These are phyloP conservation scores for Botrytis squamosa DNA, from an alignment of 2,329 filamentous ascomycete species.

Conservation along the genomic window DNA sequence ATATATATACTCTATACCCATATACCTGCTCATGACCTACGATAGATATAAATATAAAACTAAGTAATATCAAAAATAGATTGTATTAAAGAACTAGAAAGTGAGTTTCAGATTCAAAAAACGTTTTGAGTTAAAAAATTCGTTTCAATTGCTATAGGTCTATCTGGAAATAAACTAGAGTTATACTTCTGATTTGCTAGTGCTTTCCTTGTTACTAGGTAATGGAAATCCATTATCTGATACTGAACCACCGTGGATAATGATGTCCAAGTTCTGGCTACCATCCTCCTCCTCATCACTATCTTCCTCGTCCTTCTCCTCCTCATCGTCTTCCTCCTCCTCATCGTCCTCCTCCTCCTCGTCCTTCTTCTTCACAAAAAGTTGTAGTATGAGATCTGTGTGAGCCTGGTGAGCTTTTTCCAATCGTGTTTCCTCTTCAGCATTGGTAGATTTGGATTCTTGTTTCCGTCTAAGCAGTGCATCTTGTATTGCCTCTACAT, in stretches of 20 bases:
- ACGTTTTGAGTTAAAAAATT: too few species aligned
- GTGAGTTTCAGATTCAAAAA: too few species aligned
- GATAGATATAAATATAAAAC: too few species aligned
- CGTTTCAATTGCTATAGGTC: too few species aligned
- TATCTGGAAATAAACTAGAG: background rate
- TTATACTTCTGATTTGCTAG: slow-evolving; percentile 72
- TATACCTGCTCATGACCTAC: too few species aligned
- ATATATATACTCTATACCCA: too few species aligned
- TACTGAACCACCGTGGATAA: too few species aligned
- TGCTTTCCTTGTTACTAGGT: slow-evolving; percentile 58
- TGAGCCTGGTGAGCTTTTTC: background rate
- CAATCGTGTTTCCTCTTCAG: background rate
- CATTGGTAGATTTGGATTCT: background rate
- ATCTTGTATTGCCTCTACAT: background rate
- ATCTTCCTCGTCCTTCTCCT: background rate
- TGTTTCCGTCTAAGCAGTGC: background rate
- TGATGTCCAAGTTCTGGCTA: too few species aligned
- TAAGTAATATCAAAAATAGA: too few species aligned
- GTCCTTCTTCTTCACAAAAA: background rate
- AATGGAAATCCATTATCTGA: background rate
- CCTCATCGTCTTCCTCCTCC: background rate
- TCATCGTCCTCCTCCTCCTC: background rate
- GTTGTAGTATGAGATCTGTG: background rate
- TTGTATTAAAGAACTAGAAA: too few species aligned
- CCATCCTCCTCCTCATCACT: background rate